A percentile compares a stretch with the other conserved stretches of the same genome.
phyloP scores from a whole-genome alignment of 2,329 filamentous ascomycete species.

The Botrytis squamosa region DNA sequence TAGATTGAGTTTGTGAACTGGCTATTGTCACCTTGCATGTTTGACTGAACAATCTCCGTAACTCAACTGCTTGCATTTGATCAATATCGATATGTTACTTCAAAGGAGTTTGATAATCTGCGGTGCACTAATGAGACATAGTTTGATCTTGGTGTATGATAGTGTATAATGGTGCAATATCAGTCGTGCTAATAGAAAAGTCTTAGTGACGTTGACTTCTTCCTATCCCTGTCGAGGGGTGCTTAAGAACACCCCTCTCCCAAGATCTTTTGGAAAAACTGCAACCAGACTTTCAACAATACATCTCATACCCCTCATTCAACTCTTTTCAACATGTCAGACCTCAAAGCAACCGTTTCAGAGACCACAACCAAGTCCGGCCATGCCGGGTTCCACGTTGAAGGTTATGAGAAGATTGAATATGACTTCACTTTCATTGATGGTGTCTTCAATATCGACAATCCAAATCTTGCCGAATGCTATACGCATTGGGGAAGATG shows the following conservation, averaged over 20 bases:
- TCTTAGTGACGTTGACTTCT: conserved; percentile 6
- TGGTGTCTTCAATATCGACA: conserved; percentile 61
- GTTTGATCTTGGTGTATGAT: conserved; percentile 9
- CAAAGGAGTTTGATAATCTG: conserved; percentile 2
- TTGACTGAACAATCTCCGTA: conserved; percentile 7
- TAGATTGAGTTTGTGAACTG: conserved; percentile 3
- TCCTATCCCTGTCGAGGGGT: not conserved
- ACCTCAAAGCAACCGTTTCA: conserved; percentile 63
- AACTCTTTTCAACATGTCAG: conserved; percentile 55
- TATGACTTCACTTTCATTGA: conserved; percentile 75
- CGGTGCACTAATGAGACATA: conserved; percentile 7
- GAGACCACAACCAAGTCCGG: conserved; percentile 51
- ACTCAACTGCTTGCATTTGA: conserved; percentile 13
- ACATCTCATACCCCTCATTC: not conserved
- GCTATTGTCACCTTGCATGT: conserved; percentile 5
- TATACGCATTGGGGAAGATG: conserved; percentile 65
- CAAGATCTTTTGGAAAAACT: not conserved
- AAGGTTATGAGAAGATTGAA: conserved; percentile 73
- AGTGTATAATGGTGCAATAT: conserved; percentile 11
- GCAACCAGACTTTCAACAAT: not conserved
- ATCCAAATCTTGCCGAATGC: conserved; percentile 61
- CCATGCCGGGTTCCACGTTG: conserved; percentile 61
- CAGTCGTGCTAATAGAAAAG: not conserved
- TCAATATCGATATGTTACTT: conserved; percentile 12
- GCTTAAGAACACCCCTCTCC: conserved; percentile 1